These are phyloP conservation scores for Eucalyptus sp. DNA, from an alignment of 345 rosid genomes.

Conservation along the genomic window DNA sequence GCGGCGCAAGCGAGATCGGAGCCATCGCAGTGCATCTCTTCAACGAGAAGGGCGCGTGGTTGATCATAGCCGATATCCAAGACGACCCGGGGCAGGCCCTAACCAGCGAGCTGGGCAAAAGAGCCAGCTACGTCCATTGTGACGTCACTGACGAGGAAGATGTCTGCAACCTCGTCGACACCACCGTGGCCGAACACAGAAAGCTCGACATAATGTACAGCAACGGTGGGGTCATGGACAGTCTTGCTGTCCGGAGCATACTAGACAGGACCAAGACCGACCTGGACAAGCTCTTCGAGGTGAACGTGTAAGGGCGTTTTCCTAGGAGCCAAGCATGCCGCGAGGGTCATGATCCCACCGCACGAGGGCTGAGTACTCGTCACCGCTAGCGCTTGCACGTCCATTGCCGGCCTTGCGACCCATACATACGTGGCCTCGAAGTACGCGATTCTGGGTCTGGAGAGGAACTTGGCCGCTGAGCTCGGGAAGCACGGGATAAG, in stretches of 20 bases:
- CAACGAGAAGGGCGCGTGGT: constrained; percentile 15
- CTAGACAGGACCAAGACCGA: constrained; percentile 10
- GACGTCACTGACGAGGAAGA: constrained; percentile 22
- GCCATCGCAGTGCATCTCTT: constrained; percentile 8
- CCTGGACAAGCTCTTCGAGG: constrained; percentile 11
- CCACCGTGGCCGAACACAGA: constrained; percentile 11
- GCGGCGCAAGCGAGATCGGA: constrained; percentile 31
- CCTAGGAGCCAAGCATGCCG: constrained; percentile 32
- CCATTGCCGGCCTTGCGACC: constrained; percentile 3
- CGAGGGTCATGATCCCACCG: constrained; percentile 18
- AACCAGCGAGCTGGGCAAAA: constrained; percentile 4
- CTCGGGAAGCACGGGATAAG: constrained; percentile 20
- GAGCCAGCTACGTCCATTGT: constrained; percentile 15
- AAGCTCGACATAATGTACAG: constrained; percentile 30
- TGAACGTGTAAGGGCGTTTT: constrained; percentile 24
- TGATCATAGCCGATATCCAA: constrained; percentile 28
- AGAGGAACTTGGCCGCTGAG: constrained; percentile 17
- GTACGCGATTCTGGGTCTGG: constrained; percentile 13
- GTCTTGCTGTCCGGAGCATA: not conserved
- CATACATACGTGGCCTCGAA: constrained; percentile 11
- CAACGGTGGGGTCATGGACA: constrained; percentile 17
- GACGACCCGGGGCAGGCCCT: constrained; percentile 10
- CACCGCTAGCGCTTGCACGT: constrained; percentile 12
- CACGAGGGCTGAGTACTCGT: constrained; percentile 16
- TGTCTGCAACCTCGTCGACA: constrained; percentile 4